Evolutionary conservation across 805 yeast species (phyloP).

Genomic region (Candida ovalis): DNA sequence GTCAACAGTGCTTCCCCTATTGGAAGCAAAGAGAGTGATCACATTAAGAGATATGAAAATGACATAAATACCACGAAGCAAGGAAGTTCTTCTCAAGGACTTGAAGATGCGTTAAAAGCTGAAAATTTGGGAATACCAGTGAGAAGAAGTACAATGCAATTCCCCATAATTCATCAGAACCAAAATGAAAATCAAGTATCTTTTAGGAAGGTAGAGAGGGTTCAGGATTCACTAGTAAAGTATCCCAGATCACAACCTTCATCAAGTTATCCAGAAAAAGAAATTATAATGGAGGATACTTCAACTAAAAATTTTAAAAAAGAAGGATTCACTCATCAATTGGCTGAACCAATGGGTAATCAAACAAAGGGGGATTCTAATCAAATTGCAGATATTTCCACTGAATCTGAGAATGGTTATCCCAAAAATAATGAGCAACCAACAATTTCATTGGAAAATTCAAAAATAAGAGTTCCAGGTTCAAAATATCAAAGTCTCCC

Average conservation of each 20-base stretch:
- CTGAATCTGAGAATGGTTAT: background rate
- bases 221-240: background rate
- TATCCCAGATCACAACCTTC: background rate
- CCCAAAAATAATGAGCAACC: background rate
- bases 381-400: background rate
- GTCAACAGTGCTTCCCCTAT: conserved; percentile 9
- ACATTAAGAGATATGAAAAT: background rate
- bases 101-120: background rate
- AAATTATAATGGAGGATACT: background rate
- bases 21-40: background rate
- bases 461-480: conserved; percentile 14
- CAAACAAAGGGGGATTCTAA: too few species aligned
- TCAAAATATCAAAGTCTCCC: conserved; percentile 5
- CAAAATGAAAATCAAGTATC: background rate
- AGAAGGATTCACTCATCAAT: background rate
- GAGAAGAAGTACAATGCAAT: background rate
- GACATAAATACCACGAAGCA: conserved; percentile 1
- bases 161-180: background rate
- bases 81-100: background rate
- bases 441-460: conserved; percentile 1
- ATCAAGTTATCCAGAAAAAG: conserved; percentile 13
- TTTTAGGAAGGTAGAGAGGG: background rate
- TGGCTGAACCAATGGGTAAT: too few species aligned
- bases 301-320: background rate
- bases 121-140: background rate